These are phyloP conservation scores for Pistacia vera DNA, from an alignment of 345 rosid genomes.

Conservation along the genomic window DNA sequence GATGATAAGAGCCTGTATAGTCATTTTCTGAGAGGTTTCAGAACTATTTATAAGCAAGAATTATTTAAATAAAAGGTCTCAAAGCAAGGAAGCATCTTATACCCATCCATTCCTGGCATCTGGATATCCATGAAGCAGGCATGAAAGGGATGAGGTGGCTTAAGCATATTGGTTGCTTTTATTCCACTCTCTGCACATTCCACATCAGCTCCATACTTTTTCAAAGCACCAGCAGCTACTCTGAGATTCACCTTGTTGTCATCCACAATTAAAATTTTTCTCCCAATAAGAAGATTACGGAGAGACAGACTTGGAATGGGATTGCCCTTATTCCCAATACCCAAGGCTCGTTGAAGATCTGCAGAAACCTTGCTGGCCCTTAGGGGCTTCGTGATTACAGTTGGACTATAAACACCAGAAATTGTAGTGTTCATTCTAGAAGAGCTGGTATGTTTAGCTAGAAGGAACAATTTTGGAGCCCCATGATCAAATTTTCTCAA, in stretches of 20 bases:
- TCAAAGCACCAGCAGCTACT: constrained; percentile 94
- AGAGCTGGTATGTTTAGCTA: constrained; percentile 57
- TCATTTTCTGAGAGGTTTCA: background rate
- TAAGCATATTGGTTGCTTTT: constrained; percentile 61
- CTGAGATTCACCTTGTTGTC: constrained; percentile 85
- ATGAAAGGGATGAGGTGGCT: constrained; percentile 80
- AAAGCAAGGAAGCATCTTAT: constrained; percentile 25
- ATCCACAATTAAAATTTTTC: constrained; percentile 81
- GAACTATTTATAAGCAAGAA: constrained; percentile 12
- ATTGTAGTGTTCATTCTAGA: constrained; percentile 27
- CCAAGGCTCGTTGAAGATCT: constrained; percentile 74
- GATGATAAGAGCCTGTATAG: background rate
- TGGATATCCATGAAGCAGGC: constrained; percentile 99
- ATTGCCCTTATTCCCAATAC: constrained; percentile 58
- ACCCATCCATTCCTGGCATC: constrained; percentile 99
- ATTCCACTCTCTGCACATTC: constrained; percentile 68
- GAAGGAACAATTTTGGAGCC: constrained; percentile 53
- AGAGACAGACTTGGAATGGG: constrained; percentile 32
- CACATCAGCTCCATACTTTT: constrained; percentile 92
- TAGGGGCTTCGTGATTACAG: constrained; percentile 76
- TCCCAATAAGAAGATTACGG: constrained; percentile 68
- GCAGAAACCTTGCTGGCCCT: constrained; percentile 88
- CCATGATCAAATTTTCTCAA: constrained; percentile 36
- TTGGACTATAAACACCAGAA: constrained; percentile 36
- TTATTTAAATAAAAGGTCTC: background rate